Evolutionary conservation across 2,329 filamentous ascomycete genomes (phyloP), one percentile per base, ranked within the genome.

Genomic region (Nemania sp.): DNA sequence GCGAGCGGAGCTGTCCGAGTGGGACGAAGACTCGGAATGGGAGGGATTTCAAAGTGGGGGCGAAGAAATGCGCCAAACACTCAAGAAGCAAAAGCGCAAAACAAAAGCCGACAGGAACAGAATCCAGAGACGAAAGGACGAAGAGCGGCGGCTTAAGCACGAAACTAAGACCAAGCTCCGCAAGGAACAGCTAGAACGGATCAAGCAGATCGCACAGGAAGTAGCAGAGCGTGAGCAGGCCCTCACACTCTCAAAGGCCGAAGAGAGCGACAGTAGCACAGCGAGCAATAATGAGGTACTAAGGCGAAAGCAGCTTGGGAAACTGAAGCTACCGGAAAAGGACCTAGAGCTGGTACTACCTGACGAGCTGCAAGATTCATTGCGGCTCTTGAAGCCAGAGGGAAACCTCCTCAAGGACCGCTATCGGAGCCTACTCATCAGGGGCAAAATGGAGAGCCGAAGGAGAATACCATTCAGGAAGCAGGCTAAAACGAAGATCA

Each of bases 331-430:
- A 39, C 91, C 90, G 0, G 86, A 94, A 68, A 89, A 89, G 70
- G 78, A 90, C 59, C 76, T 97, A 65, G 85, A 97, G 72, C 71
- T 97, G 64, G 80, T 97, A 57, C 72, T 97, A 57, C 82, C 91
- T 34, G 85, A 97, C 73, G 84, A 99, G 76, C 73, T 94, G 66
- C 80, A 96, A 72, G 83, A 96, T 67, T 86, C 91, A 44, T 74
- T 97, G 66, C 74, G 94, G 67, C 73, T 91, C 68, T 74, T 96
- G 61, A 96, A 93, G 73, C 94, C 94, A 0, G 94, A 99, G 72
- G 94, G 94, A n/a, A 97, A 97, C 69, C 76, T 97, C 33, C 78
- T 99, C 63, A 91, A 91, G 63, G 94, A 99, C 67, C 82, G 94
- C 45, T 97, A 96, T 77, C 81, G 94, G 58, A 97, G 84, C 70